Base-by-base conservation (phyloP, 1,139 yeast species). In the Schizosaccharomyces versatilis region DNA sequence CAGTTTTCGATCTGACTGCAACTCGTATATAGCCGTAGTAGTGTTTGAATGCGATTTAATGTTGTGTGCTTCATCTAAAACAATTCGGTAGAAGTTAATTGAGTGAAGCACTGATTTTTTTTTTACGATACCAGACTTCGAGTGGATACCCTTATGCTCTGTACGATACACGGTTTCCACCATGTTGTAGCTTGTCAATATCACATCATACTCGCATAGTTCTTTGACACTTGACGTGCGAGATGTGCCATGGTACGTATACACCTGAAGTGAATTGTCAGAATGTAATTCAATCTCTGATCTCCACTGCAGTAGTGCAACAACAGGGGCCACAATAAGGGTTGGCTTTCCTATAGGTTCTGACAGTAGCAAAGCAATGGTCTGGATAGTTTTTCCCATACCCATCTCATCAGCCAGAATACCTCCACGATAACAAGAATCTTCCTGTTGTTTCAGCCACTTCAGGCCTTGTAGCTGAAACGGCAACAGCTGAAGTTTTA, bases 371-470 rank as follows among this genome's bases (percentile, higher is more conserved):
- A 90, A 69, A 0, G 94, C 90, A 59, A 90, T 88, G 36, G 95
- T 85, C 67, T 90, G 98, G 54, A 90, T 86, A 1, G 98, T 90
- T 64, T 90, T 90, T 61, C 98, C 98, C 97, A 90, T 88, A 53
- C 98, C 98, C 98, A 90, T 90, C 67, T 90, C 99, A 69, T 90
- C 99, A 2, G 98, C 98, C 53, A 90, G 70, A 12, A 90, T 80
- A 3, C 98, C 98, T 32, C 98, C 97, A 15, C 75, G 73, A 65
- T 82, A 90, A 52, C 73, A 74, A 7, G 62, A 56, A 39, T 78
- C 78, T 65, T 90, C 98, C 68, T 90, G 97, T 55, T 77, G 73
- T 17, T 77, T 62, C 57, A 90, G 73, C 99, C 99, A 90, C 63
- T 83, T 77, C 54, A 90, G 72, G 32, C 98, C 98, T 69, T 90